Conservation (phyloP, 805 yeast species). For the Saccharomyces paradoxus region DNA sequence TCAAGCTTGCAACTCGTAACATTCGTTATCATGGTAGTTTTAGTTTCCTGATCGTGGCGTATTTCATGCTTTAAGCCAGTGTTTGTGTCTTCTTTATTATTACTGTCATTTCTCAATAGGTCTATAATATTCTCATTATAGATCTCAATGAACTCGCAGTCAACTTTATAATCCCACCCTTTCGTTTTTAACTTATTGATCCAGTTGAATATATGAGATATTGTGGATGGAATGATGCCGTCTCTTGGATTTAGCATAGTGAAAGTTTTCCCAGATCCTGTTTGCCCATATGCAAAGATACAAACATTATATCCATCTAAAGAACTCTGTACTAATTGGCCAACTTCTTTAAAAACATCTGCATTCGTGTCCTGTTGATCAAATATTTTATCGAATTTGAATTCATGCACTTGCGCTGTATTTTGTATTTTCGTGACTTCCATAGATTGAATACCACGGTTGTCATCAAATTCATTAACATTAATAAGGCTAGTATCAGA, state of each 20-base stretch:
- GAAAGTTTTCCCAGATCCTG: conserved; percentile 89
- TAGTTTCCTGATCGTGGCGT: conserved; percentile 50
- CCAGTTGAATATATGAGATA: conserved; percentile 58
- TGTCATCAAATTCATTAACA: conserved; percentile 24
- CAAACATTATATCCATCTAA: conserved; percentile 88
- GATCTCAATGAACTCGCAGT: conserved; percentile 79
- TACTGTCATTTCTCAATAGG: conserved; percentile 36
- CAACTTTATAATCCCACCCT: conserved; percentile 56
- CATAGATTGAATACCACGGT: conserved; percentile 23
- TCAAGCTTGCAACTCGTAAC: conserved; percentile 42
- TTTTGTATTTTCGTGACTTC: conserved; percentile 11
- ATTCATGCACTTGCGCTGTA: conserved; percentile 22
- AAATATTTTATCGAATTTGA: conserved; percentile 76
- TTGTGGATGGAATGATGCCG: conserved; percentile 78
- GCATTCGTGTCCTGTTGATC: conserved; percentile 43
- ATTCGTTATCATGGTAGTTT: conserved; percentile 56
- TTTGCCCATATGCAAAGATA: conserved; percentile 94
- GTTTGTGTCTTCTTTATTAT: conserved; percentile 1
- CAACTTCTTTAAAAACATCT: conserved; percentile 72
- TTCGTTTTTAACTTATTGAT: conserved; percentile 39
- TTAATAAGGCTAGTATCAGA: conserved; percentile 26
- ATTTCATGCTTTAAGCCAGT: conserved; percentile 44
- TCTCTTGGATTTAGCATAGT: conserved; percentile 70
- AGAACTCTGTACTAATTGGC: conserved; percentile 78
- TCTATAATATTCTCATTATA: conserved; percentile 80